Evolutionary conservation across 192 early-diverging fungal genomes (phyloP).

Genomic region (Bifiguratus adelaidae): DNA sequence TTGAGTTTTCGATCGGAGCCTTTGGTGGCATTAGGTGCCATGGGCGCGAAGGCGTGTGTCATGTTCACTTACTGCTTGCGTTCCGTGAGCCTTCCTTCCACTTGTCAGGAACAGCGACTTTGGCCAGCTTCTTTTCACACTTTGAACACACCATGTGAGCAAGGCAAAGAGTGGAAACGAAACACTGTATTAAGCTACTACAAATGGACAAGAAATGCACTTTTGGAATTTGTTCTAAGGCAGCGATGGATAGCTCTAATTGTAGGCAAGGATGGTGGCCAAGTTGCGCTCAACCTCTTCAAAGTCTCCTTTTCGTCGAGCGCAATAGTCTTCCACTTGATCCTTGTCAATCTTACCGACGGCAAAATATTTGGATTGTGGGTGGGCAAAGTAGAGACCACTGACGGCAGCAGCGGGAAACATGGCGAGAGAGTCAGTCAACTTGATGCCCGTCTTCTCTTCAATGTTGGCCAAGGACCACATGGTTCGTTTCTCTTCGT

Average conservation of each 20-base stretch:
- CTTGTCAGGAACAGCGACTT: constrained; percentile 47
- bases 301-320: constrained; percentile 51
- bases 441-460: constrained; percentile 68
- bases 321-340: constrained; percentile 73
- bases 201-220: no score
- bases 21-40: not conserved
- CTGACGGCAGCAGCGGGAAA: constrained; percentile 83
- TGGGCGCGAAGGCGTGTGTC: not conserved
- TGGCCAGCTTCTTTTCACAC: constrained; percentile 51
- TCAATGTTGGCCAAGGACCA: constrained; percentile 80
- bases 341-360: constrained; percentile 91
- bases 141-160: no score
- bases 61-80: constrained; percentile 15
- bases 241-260: constrained; percentile 8
- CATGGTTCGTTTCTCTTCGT: constrained; percentile 90
- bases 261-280: constrained; percentile 63
- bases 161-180: no score
- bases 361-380: constrained; percentile 82
- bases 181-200: no score
- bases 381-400: constrained; percentile 58
- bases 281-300: constrained; percentile 69
- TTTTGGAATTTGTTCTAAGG: no score
- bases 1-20: constrained; percentile 36
- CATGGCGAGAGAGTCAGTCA: constrained; percentile 95
- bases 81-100: constrained; percentile 58